Base-by-base conservation (phyloP, 345 rosid species). In the Angophora floribunda region DNA sequence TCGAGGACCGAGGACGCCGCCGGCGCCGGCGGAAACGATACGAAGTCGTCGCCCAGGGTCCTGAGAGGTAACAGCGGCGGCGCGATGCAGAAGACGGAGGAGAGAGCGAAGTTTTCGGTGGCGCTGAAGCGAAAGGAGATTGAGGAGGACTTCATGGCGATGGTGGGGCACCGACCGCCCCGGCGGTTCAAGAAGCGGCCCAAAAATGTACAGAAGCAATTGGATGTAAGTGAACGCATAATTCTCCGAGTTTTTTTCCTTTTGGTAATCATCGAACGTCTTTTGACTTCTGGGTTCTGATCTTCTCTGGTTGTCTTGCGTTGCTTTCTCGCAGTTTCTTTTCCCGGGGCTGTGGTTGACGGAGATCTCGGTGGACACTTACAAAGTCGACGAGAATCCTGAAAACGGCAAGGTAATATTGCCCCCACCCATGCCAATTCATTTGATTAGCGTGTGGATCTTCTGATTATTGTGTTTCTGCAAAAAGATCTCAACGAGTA, bases 141-240 rank as follows among this genome's bases (percentile, higher is more conserved):
- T 82, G 97, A 94, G 89, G 91, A 92, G 84, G 98, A 96, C 90
- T 96, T 94, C 89, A 45, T 88, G 57, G 92, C 85, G 87, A 87
- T 96, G 57, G 67, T 92, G 28, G 93, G 96, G 67, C 92, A 87
- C 49, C 91, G 90, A 86, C 98, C 98, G 24, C 90, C 94, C 6
- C 89, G 96, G 57, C 88, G 95, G 89, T 96, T 96, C 17, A 96
- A 94, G 95, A 96, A 95, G 93, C 91, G 98, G 87, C 91, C 93
- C 17, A 91, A 94, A 50, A 30, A 86, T 24, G 93, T 93, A 78
- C 97, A 95, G 93, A 95, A 92, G 90, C 93, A 94, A 87, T 85
- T 95, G 92, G 95, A 95, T 90, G 98, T 94, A 92, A 89, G 92
- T 85, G 86, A n/a, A 86, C 87, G 47, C 55, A 21, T 10, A 17